Base-by-base conservation (phyloP, 2,329 filamentous ascomycete genomes). In the Taxawa tesnikishii region DNA sequence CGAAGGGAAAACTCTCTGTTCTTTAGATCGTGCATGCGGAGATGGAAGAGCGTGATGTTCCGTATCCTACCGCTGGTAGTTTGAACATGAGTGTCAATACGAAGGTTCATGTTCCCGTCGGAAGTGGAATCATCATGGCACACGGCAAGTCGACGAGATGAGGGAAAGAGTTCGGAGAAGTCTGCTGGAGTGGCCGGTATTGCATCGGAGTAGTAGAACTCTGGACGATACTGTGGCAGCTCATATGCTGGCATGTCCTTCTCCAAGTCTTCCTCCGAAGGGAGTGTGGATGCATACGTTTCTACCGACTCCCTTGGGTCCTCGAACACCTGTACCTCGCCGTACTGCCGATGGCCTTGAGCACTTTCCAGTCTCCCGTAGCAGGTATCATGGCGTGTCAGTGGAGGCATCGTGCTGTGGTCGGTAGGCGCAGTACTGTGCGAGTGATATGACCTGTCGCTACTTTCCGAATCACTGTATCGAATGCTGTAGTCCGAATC, bases 81-180 rank as follows among this genome's bases (percentile, higher is more conserved):
- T 15, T 62, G 58, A 28, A 83, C 71, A 40, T 81, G 65, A 5
- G 83, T 88, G 52, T 94, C 87, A 37, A 96, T 69, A 18, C 87
- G 78, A 36, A 98, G 68, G 53, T 96, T 96, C 84, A 94, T 92
- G 64, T 94, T 94, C 21, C 88, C 88, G 53, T 98, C 88, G 4
- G 78, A 60, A 0, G 85, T 90, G 29, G 83, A 75, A 56, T 94
- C 84, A 52, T 96, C 90, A 52, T 96, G 88, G 16, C 81, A 75
- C 49, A 98, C 84, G 21, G 74, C 73, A 32, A 96, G 62, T 34
- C 82, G 73, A 52, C 84, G 75, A 43, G 78, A 70, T 6, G 87
- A 92, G 8, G 90, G 88, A 54, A 94, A 98, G 32, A 93, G 70
- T 33, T 77, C 70, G 15, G 76, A 78, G 53, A 96, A 96, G 43